Conservation (phyloP, 2,329 filamentous ascomycete genomes). For the Penicillium crustosum region DNA sequence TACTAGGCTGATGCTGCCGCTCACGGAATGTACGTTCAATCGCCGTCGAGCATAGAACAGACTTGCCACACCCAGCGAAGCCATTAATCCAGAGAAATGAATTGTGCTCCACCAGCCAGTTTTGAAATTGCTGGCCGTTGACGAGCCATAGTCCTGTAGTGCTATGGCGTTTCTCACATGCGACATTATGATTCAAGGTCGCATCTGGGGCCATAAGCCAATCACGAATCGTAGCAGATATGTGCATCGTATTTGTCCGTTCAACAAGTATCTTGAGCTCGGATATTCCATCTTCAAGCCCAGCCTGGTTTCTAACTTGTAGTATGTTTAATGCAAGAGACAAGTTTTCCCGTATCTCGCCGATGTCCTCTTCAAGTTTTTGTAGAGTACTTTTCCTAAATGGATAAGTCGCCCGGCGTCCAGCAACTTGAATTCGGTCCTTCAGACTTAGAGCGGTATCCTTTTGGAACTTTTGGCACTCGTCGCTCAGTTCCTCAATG, state of each 20-base stretch:
- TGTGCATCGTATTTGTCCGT: conserved; percentile 15
- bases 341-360: conserved; percentile 33
- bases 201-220: conserved; percentile 43
- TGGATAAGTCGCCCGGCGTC: conserved; percentile 23
- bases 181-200: conserved; percentile 35
- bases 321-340: conserved; percentile 35
- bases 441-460: neutral
- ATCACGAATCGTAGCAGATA: conserved; percentile 26
- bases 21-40: conserved; percentile 26
- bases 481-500: conserved; percentile 7
- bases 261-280: conserved; percentile 6
- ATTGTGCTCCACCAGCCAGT: conserved; percentile 26
- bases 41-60: conserved; percentile 32
- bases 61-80: conserved; percentile 36
- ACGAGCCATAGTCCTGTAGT: conserved; percentile 38
- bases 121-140: conserved; percentile 17
- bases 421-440: conserved; percentile 8
- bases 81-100: conserved; percentile 34
- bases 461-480: conserved; percentile 9
- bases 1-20: conserved; percentile 1
- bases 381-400: conserved; percentile 41
- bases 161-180: conserved; percentile 32
- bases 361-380: conserved; percentile 42
- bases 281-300: conserved; percentile 6
- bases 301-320: conserved; percentile 23